Base-by-base conservation (phyloP, 805 yeast species). In the Nakazawaea anatomiae region DNA sequence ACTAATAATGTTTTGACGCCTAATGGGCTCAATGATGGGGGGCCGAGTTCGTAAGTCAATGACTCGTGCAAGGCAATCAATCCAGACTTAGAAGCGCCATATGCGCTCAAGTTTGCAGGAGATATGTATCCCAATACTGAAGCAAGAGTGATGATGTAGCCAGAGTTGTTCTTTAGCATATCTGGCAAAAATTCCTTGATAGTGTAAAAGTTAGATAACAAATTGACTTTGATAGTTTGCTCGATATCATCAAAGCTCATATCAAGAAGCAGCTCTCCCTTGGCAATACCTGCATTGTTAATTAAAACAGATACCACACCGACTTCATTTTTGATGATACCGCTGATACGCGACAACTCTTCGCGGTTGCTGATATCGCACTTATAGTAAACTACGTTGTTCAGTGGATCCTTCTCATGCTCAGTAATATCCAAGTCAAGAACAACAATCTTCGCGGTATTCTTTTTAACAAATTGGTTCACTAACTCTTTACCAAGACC, bases 51-150 rank as follows among this genome's bases (percentile, higher is more conserved):
- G 59, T 80, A 81, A 0, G 87, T 79, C 36, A 92, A 68, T 0
- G 92, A 82, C 62, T 88, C 96, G 63, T 91, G 97, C 41, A 90
- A 68, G 0, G 92, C 90, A 48, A 92, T 80, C 31, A 89, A 66
- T 0, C 95, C 97, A 0, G 96, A 84, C 63, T 92, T 92, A 12
- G 96, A 79, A 0, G 97, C 96, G 0, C 96, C 96, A 61, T 92
- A 92, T 0, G 87, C 87, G 43, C 83, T 71, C 52, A 89, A 72
- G 27, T 85, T 73, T 8, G 96, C 91, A 0, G 97, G 97, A 0
- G 94, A 77, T 73, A 87, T 75, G 55, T 85, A 83, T 0, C 97
- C 97, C 50, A 92, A 70, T 0, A 88, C 90, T 0, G 96, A 89
- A 0, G 95, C 89, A 39, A 92, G 72, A 2, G 90, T 87, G 34